These are phyloP conservation scores for Xylaria telfairii DNA, from an alignment of 495 filamentous ascomycete genomes.

Conservation along the genomic window DNA sequence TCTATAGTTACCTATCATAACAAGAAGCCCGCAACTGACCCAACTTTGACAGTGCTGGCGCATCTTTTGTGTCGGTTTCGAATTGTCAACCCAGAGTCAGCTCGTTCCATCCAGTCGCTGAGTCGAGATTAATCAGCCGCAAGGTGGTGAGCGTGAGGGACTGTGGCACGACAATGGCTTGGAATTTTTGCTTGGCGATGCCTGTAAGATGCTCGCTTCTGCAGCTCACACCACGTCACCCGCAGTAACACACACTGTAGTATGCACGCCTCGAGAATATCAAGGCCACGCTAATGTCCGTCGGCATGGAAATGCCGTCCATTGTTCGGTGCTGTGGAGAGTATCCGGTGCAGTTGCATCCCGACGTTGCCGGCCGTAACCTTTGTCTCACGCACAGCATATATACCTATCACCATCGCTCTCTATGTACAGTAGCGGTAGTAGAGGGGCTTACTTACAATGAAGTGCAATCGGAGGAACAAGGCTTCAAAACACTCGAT, in stretches of 20 bases:
- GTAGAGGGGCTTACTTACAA: neutral
- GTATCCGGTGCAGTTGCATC: neutral
- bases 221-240: conserved; percentile 14
- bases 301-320: conserved; percentile 22
- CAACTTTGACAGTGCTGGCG: neutral
- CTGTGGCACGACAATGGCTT: neutral
- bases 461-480: neutral
- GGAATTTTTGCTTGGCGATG: conserved; percentile 1
- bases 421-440: neutral
- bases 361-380: neutral
- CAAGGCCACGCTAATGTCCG: neutral
- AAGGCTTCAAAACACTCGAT: no score
- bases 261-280: neutral
- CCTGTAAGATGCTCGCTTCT: neutral
- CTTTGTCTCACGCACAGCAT: neutral
- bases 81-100: no score
- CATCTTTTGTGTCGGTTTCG: no score
- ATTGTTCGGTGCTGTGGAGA: neutral
- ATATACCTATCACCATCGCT: no score
- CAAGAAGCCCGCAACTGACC: neutral
- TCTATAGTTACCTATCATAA: neutral
- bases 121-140: neutral
- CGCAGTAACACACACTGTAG: neutral
- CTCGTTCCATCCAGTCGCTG: neutral
- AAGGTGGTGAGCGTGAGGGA: neutral